These are phyloP conservation scores for Fusarium graminum DNA, from an alignment of 2,329 filamentous ascomycete species.

Conservation along the genomic window DNA sequence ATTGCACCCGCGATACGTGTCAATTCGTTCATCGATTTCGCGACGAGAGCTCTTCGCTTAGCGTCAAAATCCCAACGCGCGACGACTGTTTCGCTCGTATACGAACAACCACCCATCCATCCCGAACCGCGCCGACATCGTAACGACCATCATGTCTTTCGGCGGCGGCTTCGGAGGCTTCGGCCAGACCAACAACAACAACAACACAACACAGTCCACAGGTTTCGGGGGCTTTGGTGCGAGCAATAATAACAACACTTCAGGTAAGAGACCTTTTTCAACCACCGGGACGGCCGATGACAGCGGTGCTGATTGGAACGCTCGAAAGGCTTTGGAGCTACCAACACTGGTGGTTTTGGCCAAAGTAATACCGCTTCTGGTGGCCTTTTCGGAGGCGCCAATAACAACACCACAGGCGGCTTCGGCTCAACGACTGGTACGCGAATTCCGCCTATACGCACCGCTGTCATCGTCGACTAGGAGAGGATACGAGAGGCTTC, in stretches of 20 bases:
- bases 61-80: slow-evolving; percentile 41
- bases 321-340: slow-evolving; percentile 53
- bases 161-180: slow-evolving; percentile 65
- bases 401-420: slow-evolving; percentile 51
- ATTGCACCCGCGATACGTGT: slow-evolving; percentile 14
- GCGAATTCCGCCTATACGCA: slow-evolving; percentile 37
- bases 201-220: slow-evolving; percentile 57
- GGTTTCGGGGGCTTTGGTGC: slow-evolving; percentile 71
- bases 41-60: slow-evolving; percentile 33
- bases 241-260: slow-evolving; percentile 55
- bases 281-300: slow-evolving; percentile 32
- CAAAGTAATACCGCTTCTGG: slow-evolving; percentile 51
- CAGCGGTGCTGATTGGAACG: slow-evolving; percentile 48
- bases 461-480: slow-evolving; percentile 38
- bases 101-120: slow-evolving; percentile 32
- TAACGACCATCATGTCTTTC: slow-evolving; percentile 65
- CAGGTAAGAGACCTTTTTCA: slow-evolving; percentile 63
- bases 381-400: slow-evolving; percentile 61
- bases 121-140: slow-evolving; percentile 40
- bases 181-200: slow-evolving; percentile 64
- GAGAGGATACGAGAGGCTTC: slow-evolving; percentile 26
- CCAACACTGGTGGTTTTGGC: slow-evolving; percentile 60
- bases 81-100: slow-evolving; percentile 35
- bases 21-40: slow-evolving; percentile 38
- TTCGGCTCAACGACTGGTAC: slow-evolving; percentile 55